Evolutionary conservation across 306 rosid genomes (phyloP).

Genomic region (Corylus avellana): DNA sequence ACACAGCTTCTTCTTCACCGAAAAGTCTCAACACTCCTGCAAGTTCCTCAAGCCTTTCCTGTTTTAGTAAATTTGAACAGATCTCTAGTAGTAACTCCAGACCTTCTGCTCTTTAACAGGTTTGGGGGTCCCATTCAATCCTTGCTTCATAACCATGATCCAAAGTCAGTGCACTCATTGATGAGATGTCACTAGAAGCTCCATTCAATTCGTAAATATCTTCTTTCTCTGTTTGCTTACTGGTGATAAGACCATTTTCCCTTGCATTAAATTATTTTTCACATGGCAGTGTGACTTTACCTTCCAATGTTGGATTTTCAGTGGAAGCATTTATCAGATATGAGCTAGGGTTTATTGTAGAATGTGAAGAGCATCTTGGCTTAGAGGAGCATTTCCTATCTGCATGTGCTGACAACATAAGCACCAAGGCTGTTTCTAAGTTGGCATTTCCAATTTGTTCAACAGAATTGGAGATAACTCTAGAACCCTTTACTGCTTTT

Average conservation of each 20-base stretch:
- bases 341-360: too few relatives aligned
- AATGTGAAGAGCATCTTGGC: too few relatives aligned
- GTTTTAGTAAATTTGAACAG: constrained; percentile 77
- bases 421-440: not conserved
- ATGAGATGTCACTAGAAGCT: constrained; percentile 35
- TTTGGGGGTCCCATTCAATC: constrained; percentile 30
- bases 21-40: constrained; percentile 81
- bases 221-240: constrained; percentile 24
- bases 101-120: constrained; percentile 88
- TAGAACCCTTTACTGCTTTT: too few relatives aligned
- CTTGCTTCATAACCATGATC: constrained; percentile 42
- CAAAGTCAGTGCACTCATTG: constrained; percentile 22
- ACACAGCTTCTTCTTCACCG: constrained; percentile 71
- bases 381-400: constrained; percentile 7
- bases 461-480: not conserved
- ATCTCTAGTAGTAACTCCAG: constrained; percentile 83
- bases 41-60: constrained; percentile 86
- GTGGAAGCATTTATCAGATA: too few relatives aligned
- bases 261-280: constrained; percentile 32
- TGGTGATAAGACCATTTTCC: constrained; percentile 20
- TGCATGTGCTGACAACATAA: not conserved
- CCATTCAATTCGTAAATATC: constrained; percentile 16
- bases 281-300: constrained; percentile 20
- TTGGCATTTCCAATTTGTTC: constrained; percentile 17
- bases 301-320: constrained; percentile 8